Evolutionary conservation across 2,329 filamentous ascomycete genomes (phyloP), one percentile per base, ranked within the genome.

Genomic region (Fonsecaea nubica): DNA sequence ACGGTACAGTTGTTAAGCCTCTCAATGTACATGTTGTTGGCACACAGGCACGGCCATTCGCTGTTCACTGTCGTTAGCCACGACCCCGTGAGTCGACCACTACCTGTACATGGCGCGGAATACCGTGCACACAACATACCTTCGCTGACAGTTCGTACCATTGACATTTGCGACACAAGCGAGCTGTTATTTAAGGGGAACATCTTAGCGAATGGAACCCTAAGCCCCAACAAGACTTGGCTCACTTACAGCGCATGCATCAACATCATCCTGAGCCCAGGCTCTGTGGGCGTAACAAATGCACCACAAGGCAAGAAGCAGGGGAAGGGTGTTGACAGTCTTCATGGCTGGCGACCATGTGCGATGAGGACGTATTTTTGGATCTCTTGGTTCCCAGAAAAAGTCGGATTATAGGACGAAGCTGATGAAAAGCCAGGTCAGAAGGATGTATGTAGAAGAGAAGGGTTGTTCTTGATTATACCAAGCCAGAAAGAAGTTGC

Each of bases 21-120:
- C 48, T 71, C 65, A 32, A 73, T 65, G 30, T 72, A 73, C 40
- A 63, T 64, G 52, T 67, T 54, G 38, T 70, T 59, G 33, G 62
- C 60, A 52, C 71, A 73, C n/a, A 73, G 65, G 56, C 71, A 73
- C 48, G 68, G 48, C 71, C 71, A 73, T 64, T 72, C 55, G 38
- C 66, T 70, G 10, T 50, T 13, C 33, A 21, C 36, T 30, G 4
- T 2, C 9, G 21, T 69, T 25, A 63, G 63, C 50, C n/a, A 13
- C 42, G 7, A 32, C 8, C 30, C 9, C n/a, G 5, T 33, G 25
- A 48, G 4, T 13, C 33, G 53, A 18, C 21, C n/a, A 18, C n/a
- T 13, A 32, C 25, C n/a, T 25, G 5, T 32, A 13, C 5, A 18
- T 42, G 10, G 40, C 40, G 12, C 15, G 8, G 18, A 2, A 42